phyloP scores from a whole-genome alignment of 2,329 filamentous ascomycete species.

The Chaetomium olivaceum region DNA sequence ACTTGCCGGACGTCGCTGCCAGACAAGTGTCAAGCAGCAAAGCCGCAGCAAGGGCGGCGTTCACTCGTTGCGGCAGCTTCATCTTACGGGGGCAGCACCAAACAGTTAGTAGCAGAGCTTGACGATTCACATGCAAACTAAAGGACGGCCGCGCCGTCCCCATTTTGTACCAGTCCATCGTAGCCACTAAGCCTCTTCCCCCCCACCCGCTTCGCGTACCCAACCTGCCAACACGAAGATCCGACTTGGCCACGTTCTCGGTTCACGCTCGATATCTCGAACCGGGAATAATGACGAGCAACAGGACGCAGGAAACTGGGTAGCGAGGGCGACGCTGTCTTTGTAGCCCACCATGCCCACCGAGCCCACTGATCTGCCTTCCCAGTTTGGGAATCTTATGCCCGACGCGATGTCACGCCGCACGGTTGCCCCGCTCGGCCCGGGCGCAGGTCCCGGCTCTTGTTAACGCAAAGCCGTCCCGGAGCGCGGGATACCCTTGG shows the following conservation, averaged over 20 bases:
- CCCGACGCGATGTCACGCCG: slow-evolving; percentile 24
- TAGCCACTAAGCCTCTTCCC: not conserved
- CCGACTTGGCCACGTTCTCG: not conserved
- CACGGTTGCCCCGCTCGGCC: not conserved
- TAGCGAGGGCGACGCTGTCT: slow-evolving; percentile 1
- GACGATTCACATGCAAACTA: not conserved
- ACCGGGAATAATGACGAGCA: not conserved
- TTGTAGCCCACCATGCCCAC: no score
- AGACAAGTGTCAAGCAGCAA: slow-evolving; percentile 9
- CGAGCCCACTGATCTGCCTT: not conserved
- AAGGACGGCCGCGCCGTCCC: not conserved
- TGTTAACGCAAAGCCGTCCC: not conserved
- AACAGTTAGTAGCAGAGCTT: not conserved
- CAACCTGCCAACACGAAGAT: not conserved
- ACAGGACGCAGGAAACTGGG: not conserved
- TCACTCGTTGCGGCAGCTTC: slow-evolving; percentile 5
- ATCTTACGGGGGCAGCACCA: slow-evolving; percentile 10
- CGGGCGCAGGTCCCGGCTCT: not conserved
- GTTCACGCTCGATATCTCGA: not conserved
- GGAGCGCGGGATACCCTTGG: not conserved
- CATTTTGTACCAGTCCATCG: not conserved
- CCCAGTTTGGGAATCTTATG: slow-evolving; percentile 9
- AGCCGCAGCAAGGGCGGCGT: slow-evolving; percentile 1
- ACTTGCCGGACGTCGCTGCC: slow-evolving; percentile 18
- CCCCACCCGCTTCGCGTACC: not conserved